Conservation (phyloP, 2,329 filamentous ascomycete genomes). For the Fusarium buxicola region DNA sequence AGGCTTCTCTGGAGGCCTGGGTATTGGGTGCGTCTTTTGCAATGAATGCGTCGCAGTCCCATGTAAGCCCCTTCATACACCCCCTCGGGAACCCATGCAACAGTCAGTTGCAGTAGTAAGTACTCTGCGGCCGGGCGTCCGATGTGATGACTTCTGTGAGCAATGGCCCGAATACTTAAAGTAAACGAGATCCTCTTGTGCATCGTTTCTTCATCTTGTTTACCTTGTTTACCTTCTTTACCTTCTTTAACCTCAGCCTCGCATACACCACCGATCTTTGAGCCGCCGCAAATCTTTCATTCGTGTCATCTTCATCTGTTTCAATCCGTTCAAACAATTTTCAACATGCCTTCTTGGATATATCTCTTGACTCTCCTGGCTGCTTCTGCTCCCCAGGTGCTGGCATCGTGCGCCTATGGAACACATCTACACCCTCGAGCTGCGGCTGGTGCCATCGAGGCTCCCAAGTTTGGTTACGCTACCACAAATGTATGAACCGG, state of each 20-base stretch:
- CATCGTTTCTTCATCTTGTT: too few species aligned
- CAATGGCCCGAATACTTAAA: not conserved
- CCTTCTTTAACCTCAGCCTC: not conserved
- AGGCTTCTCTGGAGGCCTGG: not conserved
- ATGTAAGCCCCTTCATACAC: constrained; percentile 9
- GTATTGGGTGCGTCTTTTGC: not conserved
- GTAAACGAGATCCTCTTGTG: not conserved
- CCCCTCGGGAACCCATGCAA: constrained; percentile 1
- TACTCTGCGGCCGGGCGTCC: not conserved
- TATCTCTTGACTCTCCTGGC: constrained; percentile 27
- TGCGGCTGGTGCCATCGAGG: constrained; percentile 45
- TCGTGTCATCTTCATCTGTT: not conserved
- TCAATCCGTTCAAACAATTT: not conserved
- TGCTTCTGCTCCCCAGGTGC: constrained; percentile 26
- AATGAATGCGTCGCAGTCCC: constrained; percentile 6
- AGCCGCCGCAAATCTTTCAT: not conserved
- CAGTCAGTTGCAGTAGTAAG: not conserved
- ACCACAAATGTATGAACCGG: constrained; percentile 48
- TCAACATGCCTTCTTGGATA: constrained; percentile 28
- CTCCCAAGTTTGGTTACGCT: constrained; percentile 54
- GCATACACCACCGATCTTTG: not conserved
- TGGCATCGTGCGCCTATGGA: constrained; percentile 56
- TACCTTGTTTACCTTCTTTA: not conserved
- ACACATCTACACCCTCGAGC: constrained; percentile 51
- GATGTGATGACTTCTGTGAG: not conserved